phyloP scores from a whole-genome alignment of 305 asterid genomes.

The Plantago rigida region DNA sequence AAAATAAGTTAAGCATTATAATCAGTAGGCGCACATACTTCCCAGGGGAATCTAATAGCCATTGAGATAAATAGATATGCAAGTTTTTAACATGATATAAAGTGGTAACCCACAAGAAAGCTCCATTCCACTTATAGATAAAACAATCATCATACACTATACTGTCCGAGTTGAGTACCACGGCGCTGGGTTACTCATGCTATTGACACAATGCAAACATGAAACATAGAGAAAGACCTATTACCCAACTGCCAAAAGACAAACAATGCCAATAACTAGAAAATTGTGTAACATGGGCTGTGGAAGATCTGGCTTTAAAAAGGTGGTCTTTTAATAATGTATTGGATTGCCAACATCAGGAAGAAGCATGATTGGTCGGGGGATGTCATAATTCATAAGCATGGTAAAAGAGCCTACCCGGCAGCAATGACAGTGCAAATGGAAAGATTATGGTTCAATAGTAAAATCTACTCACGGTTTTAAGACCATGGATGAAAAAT shows the following conservation, averaged over 20 bases:
- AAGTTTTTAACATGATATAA: not conserved
- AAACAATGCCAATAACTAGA: not conserved
- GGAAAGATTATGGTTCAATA: conserved; percentile 15
- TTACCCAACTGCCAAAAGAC: not conserved
- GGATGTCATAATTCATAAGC: not conserved
- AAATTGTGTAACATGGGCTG: not conserved
- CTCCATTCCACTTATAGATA: not conserved
- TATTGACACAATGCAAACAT: not conserved
- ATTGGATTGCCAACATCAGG: not conserved
- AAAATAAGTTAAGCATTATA: conserved; percentile 19
- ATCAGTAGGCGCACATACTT: conserved; percentile 17
- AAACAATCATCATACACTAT: not conserved
- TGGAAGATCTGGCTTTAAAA: not conserved
- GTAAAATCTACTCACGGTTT: conserved; percentile 56
- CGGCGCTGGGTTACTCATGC: not conserved
- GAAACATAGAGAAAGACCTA: not conserved
- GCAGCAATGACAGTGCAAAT: not conserved
- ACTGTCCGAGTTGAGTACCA: not conserved
- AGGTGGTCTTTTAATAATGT: not conserved
- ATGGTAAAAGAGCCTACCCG: not conserved
- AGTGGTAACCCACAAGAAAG: not conserved
- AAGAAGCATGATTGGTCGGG: not conserved
- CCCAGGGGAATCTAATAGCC: not conserved
- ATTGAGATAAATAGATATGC: not conserved
- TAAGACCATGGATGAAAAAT: conserved; percentile 63